These are phyloP conservation scores for Penicillium sp. DNA, from an alignment of 2,329 filamentous ascomycete genomes.

Conservation along the genomic window DNA sequence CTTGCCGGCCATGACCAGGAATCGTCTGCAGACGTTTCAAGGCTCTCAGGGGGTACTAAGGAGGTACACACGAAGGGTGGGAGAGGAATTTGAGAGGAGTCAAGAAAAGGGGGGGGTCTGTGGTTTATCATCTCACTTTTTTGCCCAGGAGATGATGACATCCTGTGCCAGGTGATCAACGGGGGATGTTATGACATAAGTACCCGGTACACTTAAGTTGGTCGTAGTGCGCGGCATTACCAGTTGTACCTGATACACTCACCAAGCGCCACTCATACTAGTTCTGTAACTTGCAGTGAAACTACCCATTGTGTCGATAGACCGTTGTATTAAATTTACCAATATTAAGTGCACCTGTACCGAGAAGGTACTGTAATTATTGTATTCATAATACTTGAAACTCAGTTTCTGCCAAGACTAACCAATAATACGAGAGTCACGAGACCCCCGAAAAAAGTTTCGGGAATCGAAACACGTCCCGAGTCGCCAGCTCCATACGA, in stretches of 20 bases:
- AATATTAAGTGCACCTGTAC: background rate
- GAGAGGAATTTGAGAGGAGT: background rate
- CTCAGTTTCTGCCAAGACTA: background rate
- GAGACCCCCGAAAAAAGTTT: conserved; percentile 26
- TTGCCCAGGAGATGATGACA: conserved; percentile 20
- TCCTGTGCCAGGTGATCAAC: conserved; percentile 23
- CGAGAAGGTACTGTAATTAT: background rate
- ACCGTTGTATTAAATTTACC: background rate
- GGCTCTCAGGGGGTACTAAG: background rate
- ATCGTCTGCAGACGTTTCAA: background rate
- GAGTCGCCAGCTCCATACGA: background rate
- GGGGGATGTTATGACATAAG: conserved; percentile 5
- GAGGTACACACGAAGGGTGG: background rate
- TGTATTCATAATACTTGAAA: background rate
- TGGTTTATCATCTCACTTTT: conserved; percentile 9
- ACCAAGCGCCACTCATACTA: background rate
- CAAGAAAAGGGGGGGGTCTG: background rate
- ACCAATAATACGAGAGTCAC: conserved; percentile 16
- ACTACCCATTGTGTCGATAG: background rate
- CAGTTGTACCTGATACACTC: background rate
- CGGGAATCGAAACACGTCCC: conserved; percentile 11
- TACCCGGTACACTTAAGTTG: background rate
- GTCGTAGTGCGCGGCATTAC: background rate
- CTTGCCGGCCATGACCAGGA: conserved; percentile 17
- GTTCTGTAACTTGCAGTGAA: background rate